Evolutionary conservation across 2,329 filamentous ascomycete genomes (phyloP), one percentile per base, ranked within the genome.

Genomic region (Coleophoma crateriformis): DNA sequence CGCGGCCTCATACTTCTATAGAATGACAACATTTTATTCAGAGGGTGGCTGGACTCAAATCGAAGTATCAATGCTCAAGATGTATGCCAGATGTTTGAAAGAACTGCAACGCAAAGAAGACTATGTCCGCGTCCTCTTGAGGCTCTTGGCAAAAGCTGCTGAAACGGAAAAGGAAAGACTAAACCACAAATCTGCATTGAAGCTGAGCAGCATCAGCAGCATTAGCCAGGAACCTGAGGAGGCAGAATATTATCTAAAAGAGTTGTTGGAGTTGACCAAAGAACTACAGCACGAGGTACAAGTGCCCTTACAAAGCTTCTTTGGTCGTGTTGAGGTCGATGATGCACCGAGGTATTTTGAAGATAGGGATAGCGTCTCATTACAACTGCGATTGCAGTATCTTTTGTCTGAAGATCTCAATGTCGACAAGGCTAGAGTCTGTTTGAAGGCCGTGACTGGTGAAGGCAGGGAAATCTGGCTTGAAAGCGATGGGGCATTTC

Each of bases 11-110:
- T 91, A 88, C 61, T 94, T 99, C 60, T 80, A 86, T 59, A 78
- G 84, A 42, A 83, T 94, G 40, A 85, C 88, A 0, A 84, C 86
- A 0, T 87, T 88, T 54, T 96, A 94, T 58, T 86, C 85, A 0
- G 82, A 85, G 50, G 83, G 79, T 50, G 81, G 84, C 42, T 97
- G 94, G 91, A 82, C 79, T 47, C 72, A 85, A 1, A 74, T 96
- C 12, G 90, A 97, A 63, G 73, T 90, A 3, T 86, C 86, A 1
- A 88, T 96, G 78, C 76, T 97, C 6, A 81, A 88, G 55, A 86
- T 96, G 76, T 94, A 96, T 64, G 81, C 88, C 0, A 79, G 81
- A 45, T 97, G 91, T 65, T 75, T 99, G 27, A 85, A 87, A 56
- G 79, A 88, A 58, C 77, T 96, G 27, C 76, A 86, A 45, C 81